Evolutionary conservation across 2,329 filamentous ascomycete species (phyloP).

Genomic region (Neobulgaria alba): DNA sequence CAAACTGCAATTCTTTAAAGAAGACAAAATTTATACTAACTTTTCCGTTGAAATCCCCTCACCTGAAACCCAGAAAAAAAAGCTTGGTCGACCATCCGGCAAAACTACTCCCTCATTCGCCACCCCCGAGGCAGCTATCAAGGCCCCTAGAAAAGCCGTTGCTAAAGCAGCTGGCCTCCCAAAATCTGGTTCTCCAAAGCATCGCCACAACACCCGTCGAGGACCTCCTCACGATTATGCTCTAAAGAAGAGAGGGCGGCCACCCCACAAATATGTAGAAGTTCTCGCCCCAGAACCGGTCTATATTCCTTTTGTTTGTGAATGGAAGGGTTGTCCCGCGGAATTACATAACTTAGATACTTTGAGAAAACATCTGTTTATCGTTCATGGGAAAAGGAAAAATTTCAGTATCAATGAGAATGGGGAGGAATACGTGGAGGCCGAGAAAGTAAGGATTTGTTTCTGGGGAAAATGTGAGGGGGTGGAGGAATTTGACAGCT

Average conservation of each 20-base stretch:
- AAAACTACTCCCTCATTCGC: constrained; percentile 19
- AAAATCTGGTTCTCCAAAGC: no score
- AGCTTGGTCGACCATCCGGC: constrained; percentile 3
- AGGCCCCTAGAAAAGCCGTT: constrained; percentile 8
- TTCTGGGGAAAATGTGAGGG: neutral
- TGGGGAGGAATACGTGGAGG: constrained; percentile 24
- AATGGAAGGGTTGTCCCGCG: constrained; percentile 50
- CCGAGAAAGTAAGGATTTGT: constrained; percentile 35
- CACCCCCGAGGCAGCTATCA: constrained; percentile 10
- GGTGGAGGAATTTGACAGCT: constrained; percentile 13
- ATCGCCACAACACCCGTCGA: no score
- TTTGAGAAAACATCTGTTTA: constrained; percentile 42
- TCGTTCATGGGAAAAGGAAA: constrained; percentile 40
- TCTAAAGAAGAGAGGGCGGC: neutral
- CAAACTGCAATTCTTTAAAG: no score
- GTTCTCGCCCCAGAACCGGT: constrained; percentile 28
- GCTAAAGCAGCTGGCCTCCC: neutral
- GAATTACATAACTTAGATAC: constrained; percentile 56
- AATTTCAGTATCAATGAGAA: no score
- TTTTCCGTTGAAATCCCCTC: no score
- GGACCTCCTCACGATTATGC: no score
- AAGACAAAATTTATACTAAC: no score
- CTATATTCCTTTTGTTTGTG: constrained; percentile 47
- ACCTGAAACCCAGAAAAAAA: no score
- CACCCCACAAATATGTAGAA: neutral